Percentiles rank a stretch among this genome's conserved stretches.
Evolutionary conservation across 371 early-diverging fungal species (phyloP).

Genomic region (Batkoa obscura): DNA sequence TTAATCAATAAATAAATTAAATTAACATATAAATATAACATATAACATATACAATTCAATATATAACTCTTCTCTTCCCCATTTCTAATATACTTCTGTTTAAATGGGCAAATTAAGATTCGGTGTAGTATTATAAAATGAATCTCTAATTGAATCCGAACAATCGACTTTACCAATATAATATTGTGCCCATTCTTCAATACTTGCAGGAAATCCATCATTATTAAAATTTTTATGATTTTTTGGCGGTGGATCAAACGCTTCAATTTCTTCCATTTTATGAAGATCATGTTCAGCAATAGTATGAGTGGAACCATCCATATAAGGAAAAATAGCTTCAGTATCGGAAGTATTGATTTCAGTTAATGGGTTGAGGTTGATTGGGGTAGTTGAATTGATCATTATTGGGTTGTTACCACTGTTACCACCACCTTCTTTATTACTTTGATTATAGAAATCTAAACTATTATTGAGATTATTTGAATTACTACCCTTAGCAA

Average conservation of each 20-base stretch:
- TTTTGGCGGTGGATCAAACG: background rate
- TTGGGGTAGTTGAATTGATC: background rate
- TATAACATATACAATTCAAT: too few relatives aligned
- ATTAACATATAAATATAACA: too few relatives aligned
- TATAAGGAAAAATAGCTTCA: background rate
- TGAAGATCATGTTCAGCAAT: background rate
- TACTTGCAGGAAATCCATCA: background rate
- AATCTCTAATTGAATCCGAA: background rate
- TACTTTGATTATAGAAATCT: background rate
- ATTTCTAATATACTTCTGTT: too few relatives aligned
- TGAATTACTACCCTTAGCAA: too few relatives aligned
- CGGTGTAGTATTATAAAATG: too few relatives aligned
- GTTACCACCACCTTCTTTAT: background rate
- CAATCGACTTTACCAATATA: background rate
- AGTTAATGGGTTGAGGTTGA: background rate
- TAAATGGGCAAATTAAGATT: too few relatives aligned
- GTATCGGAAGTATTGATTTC: background rate
- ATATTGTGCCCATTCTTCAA: conserved; percentile 4
- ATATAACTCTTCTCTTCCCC: too few relatives aligned
- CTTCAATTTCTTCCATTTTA: background rate
- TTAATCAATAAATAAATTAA: too few relatives aligned
- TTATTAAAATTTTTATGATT: background rate
- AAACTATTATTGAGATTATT: too few relatives aligned
- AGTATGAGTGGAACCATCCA: background rate
- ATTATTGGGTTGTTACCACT: background rate